Evolutionary conservation across 2,329 filamentous ascomycete genomes (phyloP).

Genomic region (Penicillium sp.): DNA sequence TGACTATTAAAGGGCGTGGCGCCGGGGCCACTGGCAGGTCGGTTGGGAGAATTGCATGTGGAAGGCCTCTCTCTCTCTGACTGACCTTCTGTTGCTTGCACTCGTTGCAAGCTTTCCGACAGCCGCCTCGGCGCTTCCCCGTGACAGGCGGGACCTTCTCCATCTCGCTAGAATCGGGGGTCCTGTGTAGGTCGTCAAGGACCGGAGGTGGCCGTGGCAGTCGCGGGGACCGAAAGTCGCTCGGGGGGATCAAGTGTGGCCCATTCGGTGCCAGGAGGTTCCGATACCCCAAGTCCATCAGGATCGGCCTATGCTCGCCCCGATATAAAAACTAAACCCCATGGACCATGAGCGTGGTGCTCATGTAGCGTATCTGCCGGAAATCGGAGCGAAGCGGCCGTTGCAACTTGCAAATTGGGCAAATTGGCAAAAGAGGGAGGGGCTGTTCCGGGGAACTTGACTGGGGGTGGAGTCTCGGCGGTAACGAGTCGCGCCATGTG

Average conservation of each 20-base stretch:
- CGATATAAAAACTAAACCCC: conserved; percentile 40
- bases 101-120: conserved; percentile 66
- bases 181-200: conserved; percentile 40
- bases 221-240: conserved; percentile 46
- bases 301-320: conserved; percentile 37
- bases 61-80: conserved; percentile 21
- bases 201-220: conserved; percentile 40
- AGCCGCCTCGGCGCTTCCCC: conserved; percentile 50
- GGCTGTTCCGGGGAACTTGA: conserved; percentile 1
- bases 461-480: conserved; percentile 1
- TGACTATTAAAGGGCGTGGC: not conserved
- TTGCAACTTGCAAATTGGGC: conserved; percentile 1
- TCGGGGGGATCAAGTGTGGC: conserved; percentile 39
- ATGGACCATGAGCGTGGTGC: conserved; percentile 32
- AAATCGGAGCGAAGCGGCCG: conserved; percentile 45
- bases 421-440: conserved; percentile 4
- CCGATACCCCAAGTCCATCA: conserved; percentile 46
- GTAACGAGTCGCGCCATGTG: not conserved
- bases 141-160: conserved; percentile 55
- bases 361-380: conserved; percentile 40
- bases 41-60: conserved; percentile 16
- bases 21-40: conserved; percentile 15
- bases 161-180: conserved; percentile 45
- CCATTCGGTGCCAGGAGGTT: conserved; percentile 44
- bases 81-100: conserved; percentile 71